phyloP scores from a whole-genome alignment of 129 eudicot species.

The Saussurea involucrata region DNA sequence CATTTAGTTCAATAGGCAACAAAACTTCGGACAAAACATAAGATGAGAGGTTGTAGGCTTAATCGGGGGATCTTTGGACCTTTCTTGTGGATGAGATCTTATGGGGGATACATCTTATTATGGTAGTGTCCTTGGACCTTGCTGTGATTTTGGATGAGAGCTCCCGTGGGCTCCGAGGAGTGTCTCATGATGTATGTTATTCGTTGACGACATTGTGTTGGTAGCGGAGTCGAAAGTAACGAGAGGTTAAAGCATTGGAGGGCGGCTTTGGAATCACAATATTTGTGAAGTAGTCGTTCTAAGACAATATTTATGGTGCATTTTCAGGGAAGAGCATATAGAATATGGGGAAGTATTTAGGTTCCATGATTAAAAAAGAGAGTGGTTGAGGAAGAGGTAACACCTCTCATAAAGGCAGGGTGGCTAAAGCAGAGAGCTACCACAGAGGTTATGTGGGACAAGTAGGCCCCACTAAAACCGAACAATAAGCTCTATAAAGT shows the following conservation, averaged over 20 bases:
- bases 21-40: neutral
- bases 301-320: neutral
- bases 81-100: neutral
- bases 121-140: neutral
- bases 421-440: neutral
- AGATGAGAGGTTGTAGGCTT: neutral
- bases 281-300: neutral
- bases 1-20: neutral
- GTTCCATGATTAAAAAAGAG: neutral
- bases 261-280: neutral
- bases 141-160: neutral
- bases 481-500: neutral
- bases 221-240: neutral
- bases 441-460: neutral
- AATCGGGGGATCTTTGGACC: neutral
- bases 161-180: neutral
- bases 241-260: neutral
- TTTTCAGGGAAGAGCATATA: neutral
- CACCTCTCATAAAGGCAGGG: neutral
- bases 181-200: neutral
- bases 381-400: neutral
- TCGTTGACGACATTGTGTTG: neutral
- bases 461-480: neutral
- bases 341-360: neutral
- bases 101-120: neutral